Conservation (phyloP, 2,329 filamentous ascomycete species). For the Cladosporium sp. region DNA sequence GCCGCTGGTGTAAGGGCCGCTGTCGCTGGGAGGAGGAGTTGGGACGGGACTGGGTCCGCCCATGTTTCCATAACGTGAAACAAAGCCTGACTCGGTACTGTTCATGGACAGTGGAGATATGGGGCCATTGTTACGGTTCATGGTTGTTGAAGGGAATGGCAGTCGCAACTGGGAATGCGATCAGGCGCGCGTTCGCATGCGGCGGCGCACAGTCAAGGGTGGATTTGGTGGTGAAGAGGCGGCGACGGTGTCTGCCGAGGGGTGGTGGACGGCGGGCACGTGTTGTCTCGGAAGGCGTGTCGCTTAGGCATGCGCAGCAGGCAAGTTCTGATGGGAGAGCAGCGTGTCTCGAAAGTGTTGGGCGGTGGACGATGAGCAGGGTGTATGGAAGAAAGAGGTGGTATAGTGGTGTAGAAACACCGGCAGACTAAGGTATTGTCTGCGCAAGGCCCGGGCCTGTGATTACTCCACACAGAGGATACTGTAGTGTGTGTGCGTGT, state of each 20-base stretch:
- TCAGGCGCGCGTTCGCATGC: conserved; percentile 8
- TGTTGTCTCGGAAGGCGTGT: conserved; percentile 9
- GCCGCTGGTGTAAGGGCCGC: conserved; percentile 24
- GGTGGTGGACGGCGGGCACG: conserved; percentile 7
- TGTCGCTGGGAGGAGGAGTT: conserved; percentile 15
- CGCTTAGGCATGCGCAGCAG: conserved; percentile 6
- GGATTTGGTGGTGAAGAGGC: neutral
- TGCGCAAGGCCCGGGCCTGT: conserved; percentile 3
- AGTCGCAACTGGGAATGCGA: neutral
- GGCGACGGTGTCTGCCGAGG: conserved; percentile 5
- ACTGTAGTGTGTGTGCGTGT: too few relatives aligned
- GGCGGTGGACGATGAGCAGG: too few relatives aligned
- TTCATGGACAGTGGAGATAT: conserved; percentile 75
- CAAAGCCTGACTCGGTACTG: conserved; percentile 62
- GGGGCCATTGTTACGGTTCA: conserved; percentile 16
- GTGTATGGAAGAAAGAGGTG: too few relatives aligned
- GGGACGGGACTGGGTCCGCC: conserved; percentile 16
- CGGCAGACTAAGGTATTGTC: neutral
- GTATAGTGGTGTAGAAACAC: too few relatives aligned
- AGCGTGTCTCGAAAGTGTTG: too few relatives aligned
- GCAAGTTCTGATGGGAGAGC: neutral
- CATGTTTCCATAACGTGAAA: conserved; percentile 23
- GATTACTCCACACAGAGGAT: neutral
- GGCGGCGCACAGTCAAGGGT: conserved; percentile 9
- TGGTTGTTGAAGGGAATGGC: neutral